Base-by-base conservation (phyloP, 1,284 basidiomycete genomes). In the Pseudozyma hubeiensis region DNA sequence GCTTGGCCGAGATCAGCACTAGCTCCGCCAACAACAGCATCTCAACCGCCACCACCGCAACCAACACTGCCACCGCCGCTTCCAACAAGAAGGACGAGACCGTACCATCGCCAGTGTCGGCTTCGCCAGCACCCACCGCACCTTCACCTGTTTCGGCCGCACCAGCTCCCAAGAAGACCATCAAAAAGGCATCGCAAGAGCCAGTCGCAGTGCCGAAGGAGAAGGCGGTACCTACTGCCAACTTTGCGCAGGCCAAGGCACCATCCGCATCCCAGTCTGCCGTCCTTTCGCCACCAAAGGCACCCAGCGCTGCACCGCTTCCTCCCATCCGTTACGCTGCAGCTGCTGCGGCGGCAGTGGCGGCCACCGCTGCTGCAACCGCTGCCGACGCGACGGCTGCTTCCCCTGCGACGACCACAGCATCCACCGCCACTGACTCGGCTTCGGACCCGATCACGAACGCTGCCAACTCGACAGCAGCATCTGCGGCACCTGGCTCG, bases 271-370 rank as follows among this genome's bases (percentile, higher is more conserved):
- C 65, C 9, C 81, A 52, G 54, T 75, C 50, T 34, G 62, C 66
- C 5, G 71, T 76, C 7, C 65, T 76, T 10, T 68, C 78, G n/a
- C 72, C 77, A 29, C 64, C 81, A 16, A 79, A 78, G 35, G 70
- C 78, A 44, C 64, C 78, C 2, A 70, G 71, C 31, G 67, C 79
- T 43, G 76, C 82, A n/a, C 67, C 78, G 46, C 72, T 84, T 11
- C 91, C 93, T 30, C 88, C 89, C 1, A 93, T 96, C 81, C 89
- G 92, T 52, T 97, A 97, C 81, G 92, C 95, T 35, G 90, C 93
- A 8, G 94, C 93, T 0, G 94, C 94, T 2, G 94, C 93, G 0
- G 93, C 93, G 0, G 93, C 92, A 0, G 76, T 81, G 0, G 70
- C 76, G 29, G 49, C 48, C 2, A 64, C 57, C n/a, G 64, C 70